These are phyloP conservation scores for Nymphaea thermarum DNA, from an alignment of 164 flowering plant species.

Conservation along the genomic window DNA sequence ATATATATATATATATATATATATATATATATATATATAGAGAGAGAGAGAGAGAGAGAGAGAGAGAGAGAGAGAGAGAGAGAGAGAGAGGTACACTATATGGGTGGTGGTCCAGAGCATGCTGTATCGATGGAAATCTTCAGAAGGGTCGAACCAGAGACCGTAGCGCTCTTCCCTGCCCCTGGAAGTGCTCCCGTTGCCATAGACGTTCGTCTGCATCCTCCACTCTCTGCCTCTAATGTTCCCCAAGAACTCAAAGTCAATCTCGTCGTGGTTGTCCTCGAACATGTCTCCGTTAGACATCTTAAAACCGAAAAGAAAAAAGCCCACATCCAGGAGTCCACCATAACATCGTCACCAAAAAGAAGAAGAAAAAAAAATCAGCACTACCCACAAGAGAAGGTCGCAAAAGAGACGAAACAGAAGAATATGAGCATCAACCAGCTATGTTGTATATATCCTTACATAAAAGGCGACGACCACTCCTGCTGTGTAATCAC, in stretches of 20 bases:
- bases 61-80: background rate
- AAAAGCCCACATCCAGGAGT: background rate
- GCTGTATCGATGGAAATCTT: conserved; percentile 79
- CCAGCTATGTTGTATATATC: background rate
- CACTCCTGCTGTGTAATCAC: conserved; percentile 92
- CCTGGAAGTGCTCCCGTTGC: conserved; percentile 73
- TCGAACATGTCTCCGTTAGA: conserved; percentile 79
- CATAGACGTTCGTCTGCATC: conserved; percentile 80
- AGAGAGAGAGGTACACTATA: conserved; percentile 43
- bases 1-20: too few species aligned
- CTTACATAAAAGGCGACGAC: conserved; percentile 95
- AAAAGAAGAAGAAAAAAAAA: background rate
- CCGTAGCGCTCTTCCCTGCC: conserved; percentile 90
- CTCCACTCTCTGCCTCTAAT: conserved; percentile 82
- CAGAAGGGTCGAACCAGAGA: conserved; percentile 91
- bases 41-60: background rate
- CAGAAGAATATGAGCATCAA: too few species aligned
- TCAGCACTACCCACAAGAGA: background rate
- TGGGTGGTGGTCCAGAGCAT: conserved; percentile 70
- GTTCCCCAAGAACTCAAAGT: conserved; percentile 83
- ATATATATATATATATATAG: too few species aligned
- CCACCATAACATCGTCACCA: too few species aligned
- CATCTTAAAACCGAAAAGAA: conserved; percentile 36
- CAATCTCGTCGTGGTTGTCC: conserved; percentile 80
- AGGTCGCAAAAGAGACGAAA: too few species aligned